These are phyloP conservation scores for Conticribra weissflogii DNA, from an alignment of 108 stramenopile species.

Conservation along the genomic window DNA sequence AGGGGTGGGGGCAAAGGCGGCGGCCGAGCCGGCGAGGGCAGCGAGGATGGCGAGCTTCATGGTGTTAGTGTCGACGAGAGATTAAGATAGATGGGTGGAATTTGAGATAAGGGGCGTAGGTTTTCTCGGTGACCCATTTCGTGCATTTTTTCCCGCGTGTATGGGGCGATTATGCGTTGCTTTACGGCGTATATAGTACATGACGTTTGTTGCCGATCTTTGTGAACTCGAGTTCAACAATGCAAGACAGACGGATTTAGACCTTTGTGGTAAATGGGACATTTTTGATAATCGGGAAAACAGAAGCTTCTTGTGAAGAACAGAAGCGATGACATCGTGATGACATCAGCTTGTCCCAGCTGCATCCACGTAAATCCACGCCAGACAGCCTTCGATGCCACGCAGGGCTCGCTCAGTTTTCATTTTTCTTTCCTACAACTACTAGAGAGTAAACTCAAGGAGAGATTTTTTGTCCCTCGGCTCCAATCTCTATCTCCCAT, in stretches of 20 bases:
- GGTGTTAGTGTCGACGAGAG: slow-evolving; percentile 10
- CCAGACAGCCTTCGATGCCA: too few relatives aligned
- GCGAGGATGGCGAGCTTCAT: slow-evolving; percentile 56
- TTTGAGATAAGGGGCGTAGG: slow-evolving; percentile 10
- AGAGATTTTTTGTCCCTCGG: too few relatives aligned
- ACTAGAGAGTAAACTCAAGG: too few relatives aligned
- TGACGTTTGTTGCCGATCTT: slow-evolving; percentile 1
- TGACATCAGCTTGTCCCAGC: too few relatives aligned
- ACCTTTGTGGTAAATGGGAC: too few relatives aligned
- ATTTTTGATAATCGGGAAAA: not conserved
- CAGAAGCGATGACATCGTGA: too few relatives aligned
- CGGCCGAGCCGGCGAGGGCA: slow-evolving; percentile 51
- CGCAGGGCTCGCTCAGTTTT: too few relatives aligned
- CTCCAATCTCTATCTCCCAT: too few relatives aligned
- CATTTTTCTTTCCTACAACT: too few relatives aligned
- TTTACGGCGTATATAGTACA: not conserved
- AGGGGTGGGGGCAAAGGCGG: slow-evolving; percentile 55
- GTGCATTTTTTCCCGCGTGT: not conserved
- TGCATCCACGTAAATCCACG: too few relatives aligned
- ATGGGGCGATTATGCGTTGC: not conserved
- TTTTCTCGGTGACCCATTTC: not conserved
- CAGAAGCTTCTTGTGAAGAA: not conserved
- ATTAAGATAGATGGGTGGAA: slow-evolving; percentile 3
- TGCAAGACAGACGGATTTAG: not conserved
- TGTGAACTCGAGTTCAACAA: not conserved